Evolutionary conservation across 305 asterid genomes (phyloP), one percentile per base, ranked within the genome.

Genomic region (Plantago coronopus): DNA sequence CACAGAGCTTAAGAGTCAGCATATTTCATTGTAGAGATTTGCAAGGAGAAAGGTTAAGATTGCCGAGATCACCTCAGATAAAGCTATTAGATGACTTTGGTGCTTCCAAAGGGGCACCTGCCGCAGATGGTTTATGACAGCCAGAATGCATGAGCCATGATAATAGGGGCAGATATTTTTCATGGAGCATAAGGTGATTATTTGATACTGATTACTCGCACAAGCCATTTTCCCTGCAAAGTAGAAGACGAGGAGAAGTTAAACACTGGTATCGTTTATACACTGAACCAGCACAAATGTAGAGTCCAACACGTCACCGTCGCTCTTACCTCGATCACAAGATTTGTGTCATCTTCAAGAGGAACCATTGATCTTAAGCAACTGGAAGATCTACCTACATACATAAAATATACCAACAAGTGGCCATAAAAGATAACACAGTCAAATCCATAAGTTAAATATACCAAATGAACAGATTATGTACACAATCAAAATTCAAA

Each of bases 271-370:
- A 54, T 38, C 17, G 14, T 25, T 27, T 54, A 54, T 55, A 54
- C 22, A 54, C 37, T n/a, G 6, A 31, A 31, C 44, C 29, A 13
- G 15, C 15, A 46, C 16, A 13, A 20, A 22, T 44, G 10, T n/a
- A n/a, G 43, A 31, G 57, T 46, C 23, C 42, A 25, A 43, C 5
- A 5, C 38, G 53, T 6, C 6, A 10, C 9, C 38, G 53, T 6
- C 6, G 15, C 65, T 55, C 72, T 54, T 70, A 42, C 71, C 68
- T 74, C 38, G 48, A 66, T 9, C 54, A 45, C 40, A 53, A 29
- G 59, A 69, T 31, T 17, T 5, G 22, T 18, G 56, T 59, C 70
- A 54, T 66, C 60, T 48, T 64, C 66, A 17, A 46, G 66, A 17
- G 38, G 66, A 57, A 64, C 53, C 61, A 50, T 54, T 49, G 20